Percentiles rank a stretch among this genome's conserved stretches.
Conservation (phyloP, 306 rosid genomes). For the Quercus glauca region DNA sequence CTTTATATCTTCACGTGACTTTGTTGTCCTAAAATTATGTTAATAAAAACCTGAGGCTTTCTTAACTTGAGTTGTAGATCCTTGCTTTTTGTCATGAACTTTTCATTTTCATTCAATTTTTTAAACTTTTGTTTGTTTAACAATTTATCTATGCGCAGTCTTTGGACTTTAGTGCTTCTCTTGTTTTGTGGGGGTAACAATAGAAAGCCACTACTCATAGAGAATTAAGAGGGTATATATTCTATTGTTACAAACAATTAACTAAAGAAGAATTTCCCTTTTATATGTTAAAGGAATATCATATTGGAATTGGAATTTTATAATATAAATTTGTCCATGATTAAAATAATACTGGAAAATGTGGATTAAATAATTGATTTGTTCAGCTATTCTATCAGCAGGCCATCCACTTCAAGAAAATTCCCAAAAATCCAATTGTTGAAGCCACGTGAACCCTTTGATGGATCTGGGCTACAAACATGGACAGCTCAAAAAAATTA, state of each 20-base stretch:
- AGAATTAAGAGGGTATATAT: not conserved
- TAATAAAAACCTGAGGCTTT: too few relatives aligned
- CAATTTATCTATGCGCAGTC: not conserved
- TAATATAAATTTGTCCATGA: too few relatives aligned
- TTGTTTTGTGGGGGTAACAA: not conserved
- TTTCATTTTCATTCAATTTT: not conserved
- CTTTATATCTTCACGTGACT: too few relatives aligned
- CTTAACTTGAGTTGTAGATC: too few relatives aligned
- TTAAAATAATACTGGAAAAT: too few relatives aligned
- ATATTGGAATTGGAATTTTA: too few relatives aligned
- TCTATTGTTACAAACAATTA: not conserved
- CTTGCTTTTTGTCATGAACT: too few relatives aligned
- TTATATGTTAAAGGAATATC: not conserved
- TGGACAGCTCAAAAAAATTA: slow-evolving; percentile 32
- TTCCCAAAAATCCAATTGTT: slow-evolving; percentile 25
- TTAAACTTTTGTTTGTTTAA: not conserved
- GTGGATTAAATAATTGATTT: not conserved
- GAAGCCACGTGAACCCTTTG: slow-evolving; percentile 42
- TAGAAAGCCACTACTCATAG: not conserved
- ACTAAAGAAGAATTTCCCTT: not conserved
- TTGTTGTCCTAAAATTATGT: too few relatives aligned
- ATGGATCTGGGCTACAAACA: slow-evolving; percentile 27
- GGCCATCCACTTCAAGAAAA: not conserved
- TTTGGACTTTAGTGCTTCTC: not conserved
- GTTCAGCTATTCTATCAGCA: not conserved